These are phyloP conservation scores for Croton setiger DNA, from an alignment of 441 rosid species.

Conservation along the genomic window DNA sequence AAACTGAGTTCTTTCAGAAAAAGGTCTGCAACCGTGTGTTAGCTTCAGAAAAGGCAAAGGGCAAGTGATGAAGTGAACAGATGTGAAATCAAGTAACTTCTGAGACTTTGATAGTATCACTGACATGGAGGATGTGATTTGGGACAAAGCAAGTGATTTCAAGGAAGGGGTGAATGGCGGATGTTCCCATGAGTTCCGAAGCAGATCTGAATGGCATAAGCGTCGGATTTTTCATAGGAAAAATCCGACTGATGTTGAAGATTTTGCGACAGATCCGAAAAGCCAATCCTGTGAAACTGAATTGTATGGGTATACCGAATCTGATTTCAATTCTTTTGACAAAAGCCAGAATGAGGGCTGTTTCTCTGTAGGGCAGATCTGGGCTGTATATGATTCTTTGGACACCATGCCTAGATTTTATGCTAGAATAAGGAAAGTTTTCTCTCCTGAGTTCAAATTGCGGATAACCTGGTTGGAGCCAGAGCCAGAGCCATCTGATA, in stretches of 20 bases:
- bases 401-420: conserved; percentile 76
- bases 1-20: conserved; percentile 30
- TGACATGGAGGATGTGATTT: too few species aligned
- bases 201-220: too few species aligned
- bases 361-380: conserved; percentile 48
- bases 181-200: too few species aligned
- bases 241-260: too few species aligned
- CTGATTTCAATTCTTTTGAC: conserved; percentile 59
- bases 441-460: conserved; percentile 40
- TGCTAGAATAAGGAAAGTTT: conserved; percentile 49
- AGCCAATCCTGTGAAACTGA: conserved; percentile 25
- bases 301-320: conserved; percentile 40
- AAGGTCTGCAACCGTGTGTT: conserved; percentile 27
- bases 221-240: too few species aligned
- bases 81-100: conserved; percentile 20
- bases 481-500: conserved; percentile 44
- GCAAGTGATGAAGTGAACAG: conserved; percentile 28
- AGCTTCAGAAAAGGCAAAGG: conserved; percentile 34
- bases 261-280: conserved; percentile 17
- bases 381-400: conserved; percentile 54
- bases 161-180: too few species aligned
- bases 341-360: conserved; percentile 35
- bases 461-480: conserved; percentile 63
- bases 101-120: conserved; percentile 15
- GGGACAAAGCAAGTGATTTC: too few species aligned